Conservation (phyloP, 2,329 filamentous ascomycete species). For the Neofusicoccum parvum region DNA sequence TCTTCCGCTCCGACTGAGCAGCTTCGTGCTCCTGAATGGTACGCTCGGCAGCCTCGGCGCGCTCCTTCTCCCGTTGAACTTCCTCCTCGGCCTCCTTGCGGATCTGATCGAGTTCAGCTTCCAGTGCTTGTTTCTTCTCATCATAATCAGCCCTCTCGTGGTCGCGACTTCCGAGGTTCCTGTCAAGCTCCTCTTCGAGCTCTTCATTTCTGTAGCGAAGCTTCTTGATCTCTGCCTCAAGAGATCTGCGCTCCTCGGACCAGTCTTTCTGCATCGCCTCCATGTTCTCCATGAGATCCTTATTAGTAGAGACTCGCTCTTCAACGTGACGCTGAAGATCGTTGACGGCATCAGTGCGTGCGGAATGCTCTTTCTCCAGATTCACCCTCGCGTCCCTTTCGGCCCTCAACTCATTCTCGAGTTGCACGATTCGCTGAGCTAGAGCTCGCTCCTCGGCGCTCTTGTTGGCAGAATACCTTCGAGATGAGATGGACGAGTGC, state of each 20-base stretch:
- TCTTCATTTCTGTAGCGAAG: conserved; percentile 81
- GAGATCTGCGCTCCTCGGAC: conserved; percentile 75
- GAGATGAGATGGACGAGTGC: conserved; percentile 62
- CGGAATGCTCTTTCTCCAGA: conserved; percentile 70
- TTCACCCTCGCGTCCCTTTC: conserved; percentile 70
- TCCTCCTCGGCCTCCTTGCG: conserved; percentile 53
- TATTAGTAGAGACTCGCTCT: conserved; percentile 88
- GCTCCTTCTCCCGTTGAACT: conserved; percentile 42
- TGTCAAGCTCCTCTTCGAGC: conserved; percentile 87
- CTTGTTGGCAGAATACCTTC: conserved; percentile 63
- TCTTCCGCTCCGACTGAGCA: conserved; percentile 30
- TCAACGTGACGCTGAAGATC: conserved; percentile 71
- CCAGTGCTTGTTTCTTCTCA: conserved; percentile 66
- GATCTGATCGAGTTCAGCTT: conserved; percentile 70
- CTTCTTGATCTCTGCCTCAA: conserved; percentile 78
- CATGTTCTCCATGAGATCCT: conserved; percentile 91
- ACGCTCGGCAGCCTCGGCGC: conserved; percentile 24
- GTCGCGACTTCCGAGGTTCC: conserved; percentile 79
- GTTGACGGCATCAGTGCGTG: conserved; percentile 56
- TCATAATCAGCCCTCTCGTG: conserved; percentile 75
- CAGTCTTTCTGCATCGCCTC: conserved; percentile 91
- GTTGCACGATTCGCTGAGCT: conserved; percentile 61
- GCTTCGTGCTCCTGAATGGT: conserved; percentile 51
- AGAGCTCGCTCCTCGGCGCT: conserved; percentile 62
- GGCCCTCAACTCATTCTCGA: conserved; percentile 76